Percentiles rank a stretch among this genome's conserved stretches.
Evolutionary conservation across 169 alveolate genomes (phyloP).

Genomic region (Plasmodium gonderi): DNA sequence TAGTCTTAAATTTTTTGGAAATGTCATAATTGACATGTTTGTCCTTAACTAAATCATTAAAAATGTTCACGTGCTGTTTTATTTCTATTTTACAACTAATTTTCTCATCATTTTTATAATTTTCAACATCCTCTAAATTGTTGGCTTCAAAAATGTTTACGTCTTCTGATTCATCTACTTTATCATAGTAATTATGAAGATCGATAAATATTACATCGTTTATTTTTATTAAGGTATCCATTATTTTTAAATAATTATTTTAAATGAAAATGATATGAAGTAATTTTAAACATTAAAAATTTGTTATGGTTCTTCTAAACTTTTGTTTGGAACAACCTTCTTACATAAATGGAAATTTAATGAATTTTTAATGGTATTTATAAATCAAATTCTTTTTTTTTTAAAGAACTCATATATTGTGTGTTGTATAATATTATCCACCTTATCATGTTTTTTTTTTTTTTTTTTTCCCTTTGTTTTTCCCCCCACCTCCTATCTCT

Average conservation of each 20-base stretch:
- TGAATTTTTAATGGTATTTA: neutral
- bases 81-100: constrained; percentile 16
- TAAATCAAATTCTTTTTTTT: neutral
- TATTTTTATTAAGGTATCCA: constrained; percentile 35
- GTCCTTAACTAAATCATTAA: constrained; percentile 40
- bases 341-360: neutral
- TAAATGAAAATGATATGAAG: neutral
- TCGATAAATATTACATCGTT: constrained; percentile 36
- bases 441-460: neutral
- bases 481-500: neutral
- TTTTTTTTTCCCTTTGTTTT: neutral
- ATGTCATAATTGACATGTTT: constrained; percentile 30
- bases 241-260: neutral
- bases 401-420: neutral
- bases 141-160: constrained; percentile 40
- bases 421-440: constrained; percentile 2
- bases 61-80: constrained; percentile 40
- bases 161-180: constrained; percentile 47
- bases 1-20: constrained; percentile 17
- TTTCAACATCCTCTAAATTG: neutral
- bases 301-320: neutral
- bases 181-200: constrained; percentile 24
- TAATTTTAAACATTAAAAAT: neutral
- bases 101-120: neutral
- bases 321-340: neutral